Base-by-base conservation (phyloP, 2,329 filamentous ascomycete genomes). In the Blastomyces percursus region DNA sequence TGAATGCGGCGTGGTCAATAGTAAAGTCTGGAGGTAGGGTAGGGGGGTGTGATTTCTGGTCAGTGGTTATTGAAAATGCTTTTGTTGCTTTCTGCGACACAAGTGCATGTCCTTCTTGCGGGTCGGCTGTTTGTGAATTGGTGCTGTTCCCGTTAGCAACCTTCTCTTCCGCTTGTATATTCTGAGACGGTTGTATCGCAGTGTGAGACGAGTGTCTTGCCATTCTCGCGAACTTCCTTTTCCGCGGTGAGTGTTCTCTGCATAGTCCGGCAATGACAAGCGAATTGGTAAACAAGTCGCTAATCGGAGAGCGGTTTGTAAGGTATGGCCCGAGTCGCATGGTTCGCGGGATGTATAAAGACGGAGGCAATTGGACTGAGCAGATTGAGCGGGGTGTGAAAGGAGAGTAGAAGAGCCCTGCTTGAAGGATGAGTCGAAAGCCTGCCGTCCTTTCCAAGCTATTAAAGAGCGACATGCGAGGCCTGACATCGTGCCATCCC, bases 391-490 rank as follows among this genome's bases (percentile, higher is more conserved):
- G 62, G 66, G 64, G 62, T 52, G 63, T 65, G 62, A 63, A 69
- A 65, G 64, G 68, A 66, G 64, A 71, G 72, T 68, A 71, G 67
- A 66, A 71, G 71, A 75, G 77, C 72, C 73, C 30, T 48, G 42
- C 50, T 50, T 77, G 78, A 66, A 78, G 76, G 74, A 76, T 73
- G 72, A 77, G 72, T 73, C 77, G 76, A 75, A 76, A 76, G 73
- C 75, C 73, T 68, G 74, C 71, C 70, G 76, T 78, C 79, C 79
- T 78, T 73, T 80, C 77, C 75, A 80, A 78, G 76, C 77, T 77
- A 76, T 79, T 79, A 77, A 81, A 73, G 77, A 80, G 77, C 82
- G 82, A 84, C 85, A 87, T 87, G 83, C 82, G 82, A 81, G 71
- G 77, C 73, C 77, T 78, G 76, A 80, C 84, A 87, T 86, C 69